These are phyloP conservation scores for Pseudonectria buxi DNA, from an alignment of 2,329 filamentous ascomycete species.

Conservation along the genomic window DNA sequence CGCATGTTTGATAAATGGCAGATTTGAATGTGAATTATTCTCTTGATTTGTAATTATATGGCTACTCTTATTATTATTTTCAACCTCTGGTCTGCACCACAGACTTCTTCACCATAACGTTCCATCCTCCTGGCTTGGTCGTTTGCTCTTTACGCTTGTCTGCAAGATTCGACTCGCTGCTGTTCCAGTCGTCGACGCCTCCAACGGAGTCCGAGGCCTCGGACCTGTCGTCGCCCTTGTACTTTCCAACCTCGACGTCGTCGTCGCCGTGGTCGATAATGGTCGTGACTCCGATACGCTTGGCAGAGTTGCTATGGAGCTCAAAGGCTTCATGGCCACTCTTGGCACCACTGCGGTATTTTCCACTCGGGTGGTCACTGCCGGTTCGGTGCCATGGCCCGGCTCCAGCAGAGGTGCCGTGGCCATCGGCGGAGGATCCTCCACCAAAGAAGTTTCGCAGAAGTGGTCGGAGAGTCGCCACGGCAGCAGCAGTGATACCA, in stretches of 20 bases:
- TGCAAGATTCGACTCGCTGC: constrained; percentile 16
- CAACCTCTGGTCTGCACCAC: constrained; percentile 15
- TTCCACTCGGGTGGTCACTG: constrained; percentile 9
- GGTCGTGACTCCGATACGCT: constrained; percentile 16
- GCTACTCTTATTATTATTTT: no score
- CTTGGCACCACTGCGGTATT: constrained; percentile 14
- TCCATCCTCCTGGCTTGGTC: constrained; percentile 13
- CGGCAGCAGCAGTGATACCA: constrained; percentile 32
- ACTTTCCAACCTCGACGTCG: constrained; percentile 5
- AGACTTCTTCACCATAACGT: constrained; percentile 19
- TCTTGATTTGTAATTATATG: no score
- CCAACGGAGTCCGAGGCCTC: constrained; percentile 2
- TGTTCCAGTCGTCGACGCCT: constrained; percentile 14
- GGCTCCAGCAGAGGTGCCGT: constrained; percentile 14
- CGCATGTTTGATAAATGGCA: no score
- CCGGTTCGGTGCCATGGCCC: constrained; percentile 13
- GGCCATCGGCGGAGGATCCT: constrained; percentile 8
- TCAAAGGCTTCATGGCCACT: constrained; percentile 8
- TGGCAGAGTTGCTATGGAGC: constrained; percentile 3
- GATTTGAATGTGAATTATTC: no score
- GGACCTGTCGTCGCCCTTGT: constrained; percentile 7
- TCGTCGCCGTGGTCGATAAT: constrained; percentile 13
- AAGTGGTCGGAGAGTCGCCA: constrained; percentile 35
- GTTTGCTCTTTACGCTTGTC: constrained; percentile 3
- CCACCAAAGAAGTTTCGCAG: constrained; percentile 15